Base-by-base conservation (phyloP, 306 rosid genomes). In the Pyrus bretschneideri region DNA sequence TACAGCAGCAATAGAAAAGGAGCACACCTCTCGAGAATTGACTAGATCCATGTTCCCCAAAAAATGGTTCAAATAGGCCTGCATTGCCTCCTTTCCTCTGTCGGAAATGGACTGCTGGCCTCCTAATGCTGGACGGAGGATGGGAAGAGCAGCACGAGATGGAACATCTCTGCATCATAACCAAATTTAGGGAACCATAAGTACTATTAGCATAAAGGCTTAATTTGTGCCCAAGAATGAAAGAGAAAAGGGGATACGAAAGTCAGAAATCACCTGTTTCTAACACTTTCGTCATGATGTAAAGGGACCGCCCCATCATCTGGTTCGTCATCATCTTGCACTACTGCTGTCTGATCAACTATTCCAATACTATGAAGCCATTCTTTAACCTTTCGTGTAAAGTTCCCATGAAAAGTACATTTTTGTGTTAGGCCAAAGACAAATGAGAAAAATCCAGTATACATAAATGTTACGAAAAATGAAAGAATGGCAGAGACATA, bases 311-410 rank as follows among this genome's bases (percentile, higher is more conserved):
- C 78, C 69, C 86, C 97, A 74, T 88, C 96, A 78, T 91, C 98
- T 77, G 96, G 92, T 35, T 91, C 97, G 67, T 94, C 97, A 69
- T 84, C 94, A 69, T 94, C 94, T 57, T 88, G 96, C 55, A 82
- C 88, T 44, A 89, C 93, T 40, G 88, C 85, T 3, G 86, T 84
- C n/a, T 90, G 97, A 70, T 94, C 97, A n/a, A 67, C 86, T 67
- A 94, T 85, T 77, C 98, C 97, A 72, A 89, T 72, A 84, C 87
- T 90, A 19, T 91, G 97, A 64, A 94, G 97, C 97, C 98, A 94
- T 81, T 94, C 98, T 90, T 86, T 94, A 57, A 90, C 89, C 97
- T 94, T 79, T 46, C 74, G 13, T 10, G 74, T 19, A 59, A 40
- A 76, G 31, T 73, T 86, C 31, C 6, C 33, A 72, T 40, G 38